Percentiles rank a stretch among this genome's conserved stretches.
These are phyloP conservation scores for Clarireedia sp. DNA, from an alignment of 2,329 filamentous ascomycete genomes.

Conservation along the genomic window DNA sequence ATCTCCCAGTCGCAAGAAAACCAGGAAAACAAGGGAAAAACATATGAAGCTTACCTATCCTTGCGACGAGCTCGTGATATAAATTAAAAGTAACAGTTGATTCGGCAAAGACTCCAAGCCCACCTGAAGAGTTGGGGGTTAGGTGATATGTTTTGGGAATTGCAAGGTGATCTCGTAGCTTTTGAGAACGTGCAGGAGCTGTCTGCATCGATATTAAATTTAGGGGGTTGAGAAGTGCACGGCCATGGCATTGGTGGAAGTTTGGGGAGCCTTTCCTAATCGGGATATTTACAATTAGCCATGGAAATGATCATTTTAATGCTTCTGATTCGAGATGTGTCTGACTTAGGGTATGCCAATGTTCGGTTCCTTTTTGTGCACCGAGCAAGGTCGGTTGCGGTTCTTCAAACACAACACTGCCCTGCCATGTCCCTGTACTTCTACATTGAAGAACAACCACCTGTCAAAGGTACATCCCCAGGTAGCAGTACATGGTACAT, in stretches of 20 bases:
- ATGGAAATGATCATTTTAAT: neutral
- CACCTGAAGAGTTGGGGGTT: neutral
- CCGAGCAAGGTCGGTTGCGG: neutral
- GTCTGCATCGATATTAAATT: conserved; percentile 3
- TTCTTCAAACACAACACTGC: neutral
- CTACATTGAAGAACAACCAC: neutral
- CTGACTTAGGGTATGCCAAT: neutral
- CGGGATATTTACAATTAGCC: neutral
- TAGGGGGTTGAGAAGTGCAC: conserved; percentile 6
- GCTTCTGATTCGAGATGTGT: neutral
- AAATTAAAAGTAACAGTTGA: neutral
- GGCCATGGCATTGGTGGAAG: conserved; percentile 1
- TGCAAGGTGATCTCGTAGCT: neutral
- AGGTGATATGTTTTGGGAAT: neutral
- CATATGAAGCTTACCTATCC: neutral
- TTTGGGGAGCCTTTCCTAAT: neutral
- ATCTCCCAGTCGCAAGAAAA: conserved; percentile 3
- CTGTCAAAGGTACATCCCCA: conserved; percentile 1
- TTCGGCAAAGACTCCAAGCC: neutral
- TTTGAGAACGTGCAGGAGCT: conserved; percentile 3
- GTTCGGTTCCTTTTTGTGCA: neutral
- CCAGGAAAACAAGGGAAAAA: neutral
- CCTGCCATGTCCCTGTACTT: neutral
- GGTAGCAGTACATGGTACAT: conserved; percentile 3
- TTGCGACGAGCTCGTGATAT: neutral